Base-by-base conservation (phyloP, 1,284 basidiomycete genomes). In the Moniliophthora roreri region DNA sequence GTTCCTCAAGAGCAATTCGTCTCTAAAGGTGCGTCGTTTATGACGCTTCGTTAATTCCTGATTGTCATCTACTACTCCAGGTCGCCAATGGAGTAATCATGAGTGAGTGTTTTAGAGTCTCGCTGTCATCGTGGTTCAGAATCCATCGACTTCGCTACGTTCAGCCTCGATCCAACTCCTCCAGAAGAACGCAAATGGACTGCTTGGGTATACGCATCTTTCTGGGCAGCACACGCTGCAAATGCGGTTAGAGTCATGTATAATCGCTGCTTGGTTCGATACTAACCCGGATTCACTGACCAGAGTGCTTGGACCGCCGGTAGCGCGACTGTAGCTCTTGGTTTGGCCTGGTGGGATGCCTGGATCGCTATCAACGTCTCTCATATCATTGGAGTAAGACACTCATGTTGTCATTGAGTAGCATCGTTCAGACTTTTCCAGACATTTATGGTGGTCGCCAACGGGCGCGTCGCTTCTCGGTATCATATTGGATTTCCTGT, bases 401-500 rank as follows among this genome's bases (percentile, higher is more conserved):
- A 36, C 18, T 9, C 4, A 4, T 4, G 13, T 15, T 42, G 13
- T 37, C 32, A 5, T 26, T 39, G 9, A 48, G 38, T 16, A 26
- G 13, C 15, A 4, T 40, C 28, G 28, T 32, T 58, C 26, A 50
- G n/a, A n/a, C n/a, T n/a, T n/a, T 36, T 32, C 16, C 32, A 58
- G 56, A 55, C 56, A 8, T 34, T 58, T 35, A 13, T 58, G 36
- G 53, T 58, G n/a, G 53, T 58, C 21, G 56, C 56, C 10, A 58
- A 58, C 28, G 56, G 56, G 34, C 45, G 56, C 16, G 52, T 55
- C 32, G 56, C 56, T 15, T 47, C 56, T 13, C 53, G 56, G n/a
- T 58, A 58, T 32, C 56, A 58, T 21, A 54, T 58, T 18, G 56
- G 56, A 4, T 58, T 58, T 26, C 56, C 56, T 21, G 42, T 58